These are phyloP conservation scores for Blastobotrys illinoisensis DNA, from an alignment of 1,139 yeast species.

Conservation along the genomic window DNA sequence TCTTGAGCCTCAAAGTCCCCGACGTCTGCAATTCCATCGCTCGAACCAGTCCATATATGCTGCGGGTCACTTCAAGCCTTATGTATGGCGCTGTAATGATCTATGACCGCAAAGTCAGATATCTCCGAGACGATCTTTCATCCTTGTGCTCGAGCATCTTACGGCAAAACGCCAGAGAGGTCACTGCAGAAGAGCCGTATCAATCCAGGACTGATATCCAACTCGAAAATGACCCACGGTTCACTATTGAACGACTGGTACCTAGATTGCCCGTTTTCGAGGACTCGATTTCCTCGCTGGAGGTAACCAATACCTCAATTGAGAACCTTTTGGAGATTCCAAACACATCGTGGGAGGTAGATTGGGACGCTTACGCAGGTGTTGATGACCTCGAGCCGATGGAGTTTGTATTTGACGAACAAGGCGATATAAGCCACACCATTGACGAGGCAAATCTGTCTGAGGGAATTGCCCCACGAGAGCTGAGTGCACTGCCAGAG, in stretches of 20 bases:
- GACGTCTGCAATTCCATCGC: conserved; percentile 6
- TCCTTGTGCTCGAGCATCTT: neutral
- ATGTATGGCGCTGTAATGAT: conserved; percentile 11
- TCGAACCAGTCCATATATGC: neutral
- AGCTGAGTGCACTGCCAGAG: neutral
- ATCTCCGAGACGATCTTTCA: neutral
- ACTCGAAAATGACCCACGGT: neutral
- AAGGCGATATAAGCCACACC: neutral
- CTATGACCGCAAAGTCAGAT: conserved; percentile 5
- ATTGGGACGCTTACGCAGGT: neutral
- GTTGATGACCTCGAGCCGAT: neutral
- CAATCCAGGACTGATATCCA: neutral
- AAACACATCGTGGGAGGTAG: neutral
- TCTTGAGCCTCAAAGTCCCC: conserved; percentile 2
- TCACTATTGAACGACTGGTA: neutral
- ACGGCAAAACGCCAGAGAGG: neutral
- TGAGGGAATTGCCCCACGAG: neutral
- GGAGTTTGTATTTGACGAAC: neutral
- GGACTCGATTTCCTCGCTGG: conserved; percentile 5
- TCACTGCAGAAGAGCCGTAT: neutral
- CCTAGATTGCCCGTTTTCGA: neutral
- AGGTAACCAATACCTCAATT: neutral
- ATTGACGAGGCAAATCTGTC: neutral
- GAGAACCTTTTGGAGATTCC: neutral
- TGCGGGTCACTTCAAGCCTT: conserved; percentile 10